Evolutionary conservation across 2,329 filamentous ascomycete species (phyloP), one percentile per base, ranked within the genome.

Genomic region (Diaporthe sp.): DNA sequence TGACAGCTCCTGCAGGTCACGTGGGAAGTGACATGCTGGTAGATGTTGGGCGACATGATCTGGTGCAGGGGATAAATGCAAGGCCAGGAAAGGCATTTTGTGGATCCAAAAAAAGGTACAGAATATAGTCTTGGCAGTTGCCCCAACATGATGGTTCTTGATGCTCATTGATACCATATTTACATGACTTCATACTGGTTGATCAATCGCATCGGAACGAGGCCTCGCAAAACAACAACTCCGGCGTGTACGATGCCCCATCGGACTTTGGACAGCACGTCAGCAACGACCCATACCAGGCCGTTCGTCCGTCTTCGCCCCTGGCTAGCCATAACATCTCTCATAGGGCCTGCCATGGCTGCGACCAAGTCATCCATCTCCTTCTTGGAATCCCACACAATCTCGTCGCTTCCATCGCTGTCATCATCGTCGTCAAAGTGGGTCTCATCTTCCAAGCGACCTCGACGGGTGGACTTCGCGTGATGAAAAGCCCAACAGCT

Each of bases 211-310:
- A 79, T 78, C 31, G 82, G 82, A 2, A 83, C 82, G 51, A 85
- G 65, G 0, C 82, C 83, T 22, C 81, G 78, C 55, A 92, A 79
- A 4, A 92, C 90, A 77, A 89, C 87, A 83, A 91, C 90, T 0
- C 89, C 90, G 79, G 91, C 89, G 77, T 92, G 90, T 6, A 92
- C 88, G 4, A 92, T 90, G 0, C 89, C 90, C 91, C 91, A 92
- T 71, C 91, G 80, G 1, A 92, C 87, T 74, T 88, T 90, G 15
- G 87, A 87, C 77, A 92, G 79, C 49, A 87, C 86, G 78, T 88
- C 86, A 3, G 88, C 88, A 82, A 92, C 90, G 0, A 89, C 86
- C 75, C 87, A 87, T 0, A 89, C 88, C 61, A 92, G 76, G 0
- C 89, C 89, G 25, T 86, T 86, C 0, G 87, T 90, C 1, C 87